phyloP scores from a whole-genome alignment of 1,139 yeast species.

The Blastobotrys raffinosifermentans region DNA sequence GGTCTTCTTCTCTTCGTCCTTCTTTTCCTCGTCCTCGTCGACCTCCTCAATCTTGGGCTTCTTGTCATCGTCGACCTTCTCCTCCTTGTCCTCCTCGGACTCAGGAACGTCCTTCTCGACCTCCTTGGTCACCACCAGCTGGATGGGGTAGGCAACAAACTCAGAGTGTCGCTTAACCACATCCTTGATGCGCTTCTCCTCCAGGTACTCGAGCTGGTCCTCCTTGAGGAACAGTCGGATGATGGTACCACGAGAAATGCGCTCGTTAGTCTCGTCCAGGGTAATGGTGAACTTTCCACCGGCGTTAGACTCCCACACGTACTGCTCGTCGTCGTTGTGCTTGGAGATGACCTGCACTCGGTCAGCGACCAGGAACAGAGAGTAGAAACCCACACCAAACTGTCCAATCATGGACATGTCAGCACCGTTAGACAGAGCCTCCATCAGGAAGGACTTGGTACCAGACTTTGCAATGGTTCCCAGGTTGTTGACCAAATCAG shows the following conservation, averaged over 20 bases:
- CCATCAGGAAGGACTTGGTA: conserved; percentile 95
- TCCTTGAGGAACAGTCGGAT: conserved; percentile 97
- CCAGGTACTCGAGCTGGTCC: conserved; percentile 97
- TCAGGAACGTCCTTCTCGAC: conserved; percentile 92
- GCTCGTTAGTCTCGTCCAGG: conserved; percentile 77
- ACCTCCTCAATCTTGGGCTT: conserved; percentile 66
- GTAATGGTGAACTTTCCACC: conserved; percentile 99
- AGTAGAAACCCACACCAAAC: conserved; percentile 99
- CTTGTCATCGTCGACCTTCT: conserved; percentile 52
- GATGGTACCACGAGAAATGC: conserved; percentile 89
- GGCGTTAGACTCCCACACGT: conserved; percentile 99
- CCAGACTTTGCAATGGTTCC: conserved; percentile 99
- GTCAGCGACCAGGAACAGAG: conserved; percentile 98
- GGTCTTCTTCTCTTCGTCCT: conserved; percentile 58
- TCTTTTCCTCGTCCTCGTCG: conserved; percentile 62
- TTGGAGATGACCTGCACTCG: conserved; percentile 97
- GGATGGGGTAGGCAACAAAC: conserved; percentile 98
- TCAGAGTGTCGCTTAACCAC: conserved; percentile 99
- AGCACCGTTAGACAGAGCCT: conserved; percentile 98
- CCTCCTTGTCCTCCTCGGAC: conserved; percentile 56
- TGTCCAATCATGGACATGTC: conserved; percentile 99
- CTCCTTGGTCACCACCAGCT: conserved; percentile 97
- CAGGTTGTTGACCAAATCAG: conserved; percentile 96
- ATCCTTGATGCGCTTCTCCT: conserved; percentile 99
- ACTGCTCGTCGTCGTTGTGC: conserved; percentile 98